Evolutionary conservation across 2,329 filamentous ascomycete genomes (phyloP), one percentile per base, ranked within the genome.

Genomic region (Macrophomina tecta): DNA sequence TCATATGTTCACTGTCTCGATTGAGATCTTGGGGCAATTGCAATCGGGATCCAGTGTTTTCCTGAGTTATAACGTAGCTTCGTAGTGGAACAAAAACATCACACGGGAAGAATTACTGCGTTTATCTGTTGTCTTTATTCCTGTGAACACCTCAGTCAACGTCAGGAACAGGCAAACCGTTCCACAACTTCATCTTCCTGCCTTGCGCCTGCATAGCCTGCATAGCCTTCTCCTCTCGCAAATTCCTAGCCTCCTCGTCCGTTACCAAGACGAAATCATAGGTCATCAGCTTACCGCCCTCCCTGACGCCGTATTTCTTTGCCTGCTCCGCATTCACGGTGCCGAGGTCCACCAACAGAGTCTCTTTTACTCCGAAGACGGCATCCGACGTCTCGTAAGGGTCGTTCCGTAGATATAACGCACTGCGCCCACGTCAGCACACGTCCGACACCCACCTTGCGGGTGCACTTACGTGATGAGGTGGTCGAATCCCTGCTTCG

Each of bases 311-410:
- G 74, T 93, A 91, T 72, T 87, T 81, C 70, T 82, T 77, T 0
- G 89, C 87, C 66, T 84, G 84, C 52, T 83, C 83, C 0, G 79
- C 75, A 76, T 83, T 78, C 71, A 87, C 81, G 73, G 84, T 80
- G 69, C 83, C 71, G 79, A 87, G 80, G 70, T 92, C 90, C 14
- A 93, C 84, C n/a, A 92, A 81, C 12, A 96, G 82, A 34, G 90
- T 92, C 75, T 92, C 85, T 77, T 96, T 97, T 67, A 96, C 92
- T 23, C 92, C 92, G 72, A 96, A 96, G 1, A 96, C 92, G 0
- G 92, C 91, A 74, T 96, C 92, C 0, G 90, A 91, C 0, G 87
- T 91, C 80, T 94, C 91, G 75, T 94, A 95, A 0, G 90, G 90
- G 72, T 94, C 91, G 53, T 88, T 89, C 2, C 90, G 87, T 65